phyloP scores from a whole-genome alignment of 345 rosid genomes.

The Tarenaya hassleriana region DNA sequence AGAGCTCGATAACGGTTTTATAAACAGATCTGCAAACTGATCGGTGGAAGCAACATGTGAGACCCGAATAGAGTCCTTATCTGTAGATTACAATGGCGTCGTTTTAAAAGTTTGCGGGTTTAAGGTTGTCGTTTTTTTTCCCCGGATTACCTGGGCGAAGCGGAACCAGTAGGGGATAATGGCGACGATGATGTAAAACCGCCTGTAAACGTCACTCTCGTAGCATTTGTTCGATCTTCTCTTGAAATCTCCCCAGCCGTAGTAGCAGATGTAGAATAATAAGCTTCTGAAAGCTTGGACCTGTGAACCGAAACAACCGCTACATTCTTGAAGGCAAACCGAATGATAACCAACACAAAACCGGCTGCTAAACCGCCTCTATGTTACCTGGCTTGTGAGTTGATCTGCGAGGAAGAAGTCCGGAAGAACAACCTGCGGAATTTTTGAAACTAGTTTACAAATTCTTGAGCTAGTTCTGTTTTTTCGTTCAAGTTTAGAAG shows the following conservation, averaged over 20 bases:
- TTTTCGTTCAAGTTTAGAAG: constrained; percentile 2
- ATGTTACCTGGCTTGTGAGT: constrained; percentile 65
- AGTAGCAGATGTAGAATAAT: constrained; percentile 55
- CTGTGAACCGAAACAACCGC: constrained; percentile 23
- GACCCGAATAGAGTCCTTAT: no score
- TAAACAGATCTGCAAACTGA: no score
- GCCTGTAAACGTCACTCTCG: constrained; percentile 35
- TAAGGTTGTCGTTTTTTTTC: no score
- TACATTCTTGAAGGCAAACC: neutral
- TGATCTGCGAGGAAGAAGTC: constrained; percentile 93
- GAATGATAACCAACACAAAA: neutral
- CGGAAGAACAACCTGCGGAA: constrained; percentile 56
- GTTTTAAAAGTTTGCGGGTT: no score
- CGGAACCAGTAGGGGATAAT: constrained; percentile 71
- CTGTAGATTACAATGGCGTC: no score
- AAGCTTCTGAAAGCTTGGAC: constrained; percentile 55
- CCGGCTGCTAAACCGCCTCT: neutral
- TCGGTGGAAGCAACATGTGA: no score
- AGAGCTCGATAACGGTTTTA: neutral
- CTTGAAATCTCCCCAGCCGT: constrained; percentile 54
- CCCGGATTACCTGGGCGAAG: constrained; percentile 58
- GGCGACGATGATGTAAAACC: constrained; percentile 43
- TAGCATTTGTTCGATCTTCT: constrained; percentile 44
- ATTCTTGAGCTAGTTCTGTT: no score
- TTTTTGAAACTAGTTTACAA: neutral